phyloP scores from a whole-genome alignment of 2,329 filamentous ascomycete genomes.

The Penicillium paneum region DNA sequence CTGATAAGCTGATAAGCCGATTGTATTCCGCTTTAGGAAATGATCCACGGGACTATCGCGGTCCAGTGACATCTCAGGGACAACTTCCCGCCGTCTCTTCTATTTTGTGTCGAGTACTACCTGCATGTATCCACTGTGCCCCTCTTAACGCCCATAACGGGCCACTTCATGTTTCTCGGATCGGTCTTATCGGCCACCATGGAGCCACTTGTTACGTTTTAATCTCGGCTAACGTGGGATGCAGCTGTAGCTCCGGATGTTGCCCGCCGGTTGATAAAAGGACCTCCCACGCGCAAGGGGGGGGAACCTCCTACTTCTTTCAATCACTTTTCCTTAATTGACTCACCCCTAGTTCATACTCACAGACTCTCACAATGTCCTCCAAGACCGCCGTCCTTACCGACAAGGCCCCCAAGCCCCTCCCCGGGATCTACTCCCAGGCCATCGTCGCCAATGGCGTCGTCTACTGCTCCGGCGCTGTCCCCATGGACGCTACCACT shows the following conservation, averaged over 20 bases:
- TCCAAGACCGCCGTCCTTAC: conserved; percentile 45
- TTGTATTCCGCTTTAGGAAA: not conserved
- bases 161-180: not conserved
- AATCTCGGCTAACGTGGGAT: not conserved
- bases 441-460: conserved; percentile 62
- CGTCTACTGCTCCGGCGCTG: conserved; percentile 67
- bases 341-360: not conserved
- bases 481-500: conserved; percentile 58
- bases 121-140: not conserved
- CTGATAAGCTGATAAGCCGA: conserved; percentile 1
- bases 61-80: not conserved
- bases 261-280: not conserved
- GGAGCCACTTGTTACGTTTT: not conserved
- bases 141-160: not conserved
- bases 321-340: not conserved
- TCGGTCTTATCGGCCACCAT: not conserved
- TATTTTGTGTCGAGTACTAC: not conserved
- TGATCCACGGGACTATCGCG: not conserved
- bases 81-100: not conserved
- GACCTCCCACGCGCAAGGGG: not conserved
- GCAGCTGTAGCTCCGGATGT: not conserved
- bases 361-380: conserved; percentile 28
- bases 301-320: not conserved
- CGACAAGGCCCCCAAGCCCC: conserved; percentile 50
- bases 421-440: conserved; percentile 57